A percentile compares a stretch with the other conserved stretches of the same genome.
Evolutionary conservation across 805 yeast species (phyloP).

Genomic region (Scheffersomyces ergatensis): DNA sequence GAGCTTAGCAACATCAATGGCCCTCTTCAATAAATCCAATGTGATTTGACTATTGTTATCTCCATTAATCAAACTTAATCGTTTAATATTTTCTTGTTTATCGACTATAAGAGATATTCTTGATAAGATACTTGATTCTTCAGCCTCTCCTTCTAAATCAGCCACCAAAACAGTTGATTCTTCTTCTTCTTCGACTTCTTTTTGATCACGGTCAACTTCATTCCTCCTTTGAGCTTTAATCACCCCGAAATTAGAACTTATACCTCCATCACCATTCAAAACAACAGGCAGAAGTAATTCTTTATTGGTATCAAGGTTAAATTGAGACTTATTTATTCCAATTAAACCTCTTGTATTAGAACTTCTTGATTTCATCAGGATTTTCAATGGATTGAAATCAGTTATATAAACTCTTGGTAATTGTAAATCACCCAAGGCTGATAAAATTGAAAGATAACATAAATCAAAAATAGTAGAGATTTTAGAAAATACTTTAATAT

Average conservation of each 20-base stretch:
- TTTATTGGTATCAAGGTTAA: conserved; percentile 53
- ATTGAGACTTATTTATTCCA: conserved; percentile 41
- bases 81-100: conserved; percentile 20
- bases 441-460: conserved; percentile 65
- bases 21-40: conserved; percentile 43
- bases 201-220: conserved; percentile 23
- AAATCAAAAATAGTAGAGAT: conserved; percentile 80
- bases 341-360: conserved; percentile 36
- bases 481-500: conserved; percentile 73
- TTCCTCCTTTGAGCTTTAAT: conserved; percentile 36
- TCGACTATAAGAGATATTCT: conserved; percentile 46
- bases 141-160: conserved; percentile 84
- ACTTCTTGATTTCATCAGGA: conserved; percentile 47
- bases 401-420: conserved; percentile 71
- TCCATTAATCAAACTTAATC: conserved; percentile 50
- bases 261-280: conserved; percentile 38
- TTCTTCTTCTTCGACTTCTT: conserved; percentile 5
- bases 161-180: conserved; percentile 41
- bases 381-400: conserved; percentile 54
- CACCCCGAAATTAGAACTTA: conserved; percentile 60
- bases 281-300: conserved; percentile 30
- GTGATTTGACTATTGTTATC: conserved; percentile 38
- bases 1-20: conserved; percentile 45
- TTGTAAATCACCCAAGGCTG: conserved; percentile 56
- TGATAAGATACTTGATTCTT: conserved; percentile 59